Percentiles rank a stretch among this genome's conserved stretches.
Evolutionary conservation across 2,329 filamentous ascomycete species (phyloP).

Genomic region (Dothiorella sarmentorum): DNA sequence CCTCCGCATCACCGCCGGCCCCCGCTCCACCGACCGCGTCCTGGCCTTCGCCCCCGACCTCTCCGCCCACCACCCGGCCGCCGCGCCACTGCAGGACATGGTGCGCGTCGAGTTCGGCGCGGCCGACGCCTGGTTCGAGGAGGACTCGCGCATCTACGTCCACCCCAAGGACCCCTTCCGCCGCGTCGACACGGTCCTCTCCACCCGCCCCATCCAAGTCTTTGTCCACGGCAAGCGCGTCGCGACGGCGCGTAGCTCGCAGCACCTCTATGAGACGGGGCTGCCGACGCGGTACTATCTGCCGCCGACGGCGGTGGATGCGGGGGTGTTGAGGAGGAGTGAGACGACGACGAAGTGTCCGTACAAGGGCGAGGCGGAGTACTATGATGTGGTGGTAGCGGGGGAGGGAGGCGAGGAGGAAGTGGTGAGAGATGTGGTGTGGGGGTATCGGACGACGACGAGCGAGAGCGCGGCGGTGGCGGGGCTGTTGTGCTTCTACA

Average conservation of each 20-base stretch:
- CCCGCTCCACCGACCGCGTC: constrained; percentile 25
- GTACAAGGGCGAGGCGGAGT: constrained; percentile 65
- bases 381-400: constrained; percentile 53
- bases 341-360: constrained; percentile 57
- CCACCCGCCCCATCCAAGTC: constrained; percentile 52
- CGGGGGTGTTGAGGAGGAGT: constrained; percentile 50
- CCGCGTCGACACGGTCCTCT: constrained; percentile 59
- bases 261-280: constrained; percentile 58
- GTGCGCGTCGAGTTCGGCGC: constrained; percentile 32
- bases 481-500: constrained; percentile 62
- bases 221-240: constrained; percentile 40
- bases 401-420: no score
- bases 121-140: constrained; percentile 49
- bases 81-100: constrained; percentile 25
- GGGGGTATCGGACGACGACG: constrained; percentile 60
- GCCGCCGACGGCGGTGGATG: constrained; percentile 49
- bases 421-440: constrained; percentile 53
- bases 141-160: constrained; percentile 56
- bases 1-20: constrained; percentile 22
- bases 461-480: constrained; percentile 55
- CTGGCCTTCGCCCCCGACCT: constrained; percentile 28
- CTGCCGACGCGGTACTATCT: constrained; percentile 60
- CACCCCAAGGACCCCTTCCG: constrained; percentile 68
- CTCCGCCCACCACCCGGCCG: background rate
- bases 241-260: constrained; percentile 33